Percentiles rank a stretch among this genome's conserved stretches.
phyloP scores from a whole-genome alignment of 352 stramenopile species.

The Salisapilia sapeloensis region DNA sequence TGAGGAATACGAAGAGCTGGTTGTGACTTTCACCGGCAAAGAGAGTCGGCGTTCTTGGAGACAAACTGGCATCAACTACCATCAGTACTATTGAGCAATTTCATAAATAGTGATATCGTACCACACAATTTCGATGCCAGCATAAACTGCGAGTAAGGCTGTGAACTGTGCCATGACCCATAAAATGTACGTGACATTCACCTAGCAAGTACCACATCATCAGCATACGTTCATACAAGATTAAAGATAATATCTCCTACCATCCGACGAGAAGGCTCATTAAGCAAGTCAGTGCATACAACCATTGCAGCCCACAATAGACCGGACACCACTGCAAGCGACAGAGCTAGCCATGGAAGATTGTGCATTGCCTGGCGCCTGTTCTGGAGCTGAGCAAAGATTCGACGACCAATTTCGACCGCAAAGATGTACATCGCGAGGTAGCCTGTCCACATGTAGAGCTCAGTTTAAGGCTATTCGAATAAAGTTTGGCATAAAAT shows the following conservation, averaged over 20 bases:
- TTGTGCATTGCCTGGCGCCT: slow-evolving; percentile 37
- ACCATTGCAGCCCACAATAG: slow-evolving; percentile 37
- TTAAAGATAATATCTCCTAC: slow-evolving; percentile 7
- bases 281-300: slow-evolving; percentile 29
- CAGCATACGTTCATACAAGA: not conserved
- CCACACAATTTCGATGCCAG: slow-evolving; percentile 38
- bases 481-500: not conserved
- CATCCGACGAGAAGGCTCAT: slow-evolving; percentile 54
- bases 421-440: slow-evolving; percentile 76
- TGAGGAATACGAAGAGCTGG: slow-evolving; percentile 72
- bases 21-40: slow-evolving; percentile 65
- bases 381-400: slow-evolving; percentile 49
- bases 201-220: slow-evolving; percentile 6
- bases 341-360: slow-evolving; percentile 33
- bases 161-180: slow-evolving; percentile 55
- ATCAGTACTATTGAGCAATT: not conserved
- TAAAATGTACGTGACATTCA: slow-evolving; percentile 66
- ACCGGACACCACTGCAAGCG: slow-evolving; percentile 17
- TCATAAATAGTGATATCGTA: slow-evolving; percentile 5
- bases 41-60: slow-evolving; percentile 39
- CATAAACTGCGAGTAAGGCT: slow-evolving; percentile 39
- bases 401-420: slow-evolving; percentile 34
- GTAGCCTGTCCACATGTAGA: slow-evolving; percentile 58
- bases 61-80: slow-evolving; percentile 16
- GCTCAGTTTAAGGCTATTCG: not conserved